Evolutionary conservation across 139 green algal genomes (phyloP).

Genomic region (Astrephomene gubernaculifera): DNA sequence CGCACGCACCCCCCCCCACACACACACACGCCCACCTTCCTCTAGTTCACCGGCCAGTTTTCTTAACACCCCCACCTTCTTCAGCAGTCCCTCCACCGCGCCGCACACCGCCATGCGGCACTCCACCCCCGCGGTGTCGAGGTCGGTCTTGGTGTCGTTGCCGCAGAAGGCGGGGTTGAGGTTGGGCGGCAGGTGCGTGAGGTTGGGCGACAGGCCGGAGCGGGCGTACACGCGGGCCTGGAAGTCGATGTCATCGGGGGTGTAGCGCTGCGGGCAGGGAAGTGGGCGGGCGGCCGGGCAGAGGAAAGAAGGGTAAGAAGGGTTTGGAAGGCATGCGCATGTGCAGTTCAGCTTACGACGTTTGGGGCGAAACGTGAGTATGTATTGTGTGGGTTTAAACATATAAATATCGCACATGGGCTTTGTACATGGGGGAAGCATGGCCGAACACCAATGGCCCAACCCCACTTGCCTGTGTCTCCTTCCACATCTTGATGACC

Average conservation of each 20-base stretch:
- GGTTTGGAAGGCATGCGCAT: too few species aligned
- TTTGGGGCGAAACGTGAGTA: too few species aligned
- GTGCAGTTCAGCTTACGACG: too few species aligned
- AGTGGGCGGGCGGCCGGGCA: background rate
- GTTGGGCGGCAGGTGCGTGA: constrained; percentile 24
- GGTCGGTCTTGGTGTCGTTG: constrained; percentile 8
- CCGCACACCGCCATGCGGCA: constrained; percentile 46
- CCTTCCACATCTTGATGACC: background rate
- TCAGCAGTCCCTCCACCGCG: constrained; percentile 44
- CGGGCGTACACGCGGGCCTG: constrained; percentile 7
- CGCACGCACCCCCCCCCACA: too few species aligned
- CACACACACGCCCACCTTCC: too few species aligned
- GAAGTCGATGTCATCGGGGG: constrained; percentile 33
- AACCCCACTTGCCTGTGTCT: background rate
- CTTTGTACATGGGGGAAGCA: too few species aligned
- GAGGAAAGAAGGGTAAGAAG: background rate
- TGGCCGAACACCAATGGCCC: too few species aligned
- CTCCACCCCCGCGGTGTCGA: constrained; percentile 45
- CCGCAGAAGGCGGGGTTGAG: constrained; percentile 21
- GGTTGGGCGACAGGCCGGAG: background rate
- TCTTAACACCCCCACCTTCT: constrained; percentile 28
- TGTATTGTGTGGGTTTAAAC: too few species aligned
- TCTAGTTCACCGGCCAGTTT: too few species aligned
- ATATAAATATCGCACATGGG: too few species aligned
- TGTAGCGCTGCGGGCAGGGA: constrained; percentile 13